phyloP scores from a whole-genome alignment of 2,329 filamentous ascomycete species.

The Ophiostoma perfectum region DNA sequence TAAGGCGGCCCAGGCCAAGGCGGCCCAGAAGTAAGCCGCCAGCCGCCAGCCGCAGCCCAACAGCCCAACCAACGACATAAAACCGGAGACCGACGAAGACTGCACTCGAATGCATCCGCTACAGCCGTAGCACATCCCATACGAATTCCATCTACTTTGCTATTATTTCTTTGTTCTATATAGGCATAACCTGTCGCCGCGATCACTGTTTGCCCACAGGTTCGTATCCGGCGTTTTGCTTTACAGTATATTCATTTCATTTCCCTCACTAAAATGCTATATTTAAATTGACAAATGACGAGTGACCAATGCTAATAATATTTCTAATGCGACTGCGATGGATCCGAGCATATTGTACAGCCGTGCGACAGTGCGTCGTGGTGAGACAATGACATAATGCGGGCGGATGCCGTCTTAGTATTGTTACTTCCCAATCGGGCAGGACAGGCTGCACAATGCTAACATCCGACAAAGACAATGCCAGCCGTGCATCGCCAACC shows the following conservation, averaged over 20 bases:
- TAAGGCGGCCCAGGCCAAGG: slow-evolving; percentile 38
- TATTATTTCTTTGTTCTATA: background rate
- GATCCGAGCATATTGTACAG: background rate
- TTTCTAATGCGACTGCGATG: too few relatives aligned
- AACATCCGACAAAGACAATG: slow-evolving; percentile 19
- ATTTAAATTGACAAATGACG: background rate
- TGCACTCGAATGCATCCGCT: background rate
- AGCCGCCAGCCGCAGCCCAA: background rate
- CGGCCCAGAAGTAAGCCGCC: slow-evolving; percentile 20
- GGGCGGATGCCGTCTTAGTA: slow-evolving; percentile 13
- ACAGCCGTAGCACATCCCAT: background rate
- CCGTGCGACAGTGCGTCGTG: background rate
- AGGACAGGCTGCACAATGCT: slow-evolving; percentile 19
- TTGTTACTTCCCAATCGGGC: slow-evolving; percentile 18
- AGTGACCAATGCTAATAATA: too few relatives aligned
- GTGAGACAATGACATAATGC: background rate
- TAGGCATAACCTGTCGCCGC: slow-evolving; percentile 3
- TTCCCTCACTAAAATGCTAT: background rate
- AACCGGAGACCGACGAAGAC: background rate
- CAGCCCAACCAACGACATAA: background rate
- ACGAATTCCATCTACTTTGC: background rate
- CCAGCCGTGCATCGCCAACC: background rate
- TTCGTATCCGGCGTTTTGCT: slow-evolving; percentile 7
- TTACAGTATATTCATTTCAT: background rate
- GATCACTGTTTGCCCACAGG: slow-evolving; percentile 6